phyloP scores from a whole-genome alignment of 768 basidiomycete genomes.

The Termitomyces heimii region DNA sequence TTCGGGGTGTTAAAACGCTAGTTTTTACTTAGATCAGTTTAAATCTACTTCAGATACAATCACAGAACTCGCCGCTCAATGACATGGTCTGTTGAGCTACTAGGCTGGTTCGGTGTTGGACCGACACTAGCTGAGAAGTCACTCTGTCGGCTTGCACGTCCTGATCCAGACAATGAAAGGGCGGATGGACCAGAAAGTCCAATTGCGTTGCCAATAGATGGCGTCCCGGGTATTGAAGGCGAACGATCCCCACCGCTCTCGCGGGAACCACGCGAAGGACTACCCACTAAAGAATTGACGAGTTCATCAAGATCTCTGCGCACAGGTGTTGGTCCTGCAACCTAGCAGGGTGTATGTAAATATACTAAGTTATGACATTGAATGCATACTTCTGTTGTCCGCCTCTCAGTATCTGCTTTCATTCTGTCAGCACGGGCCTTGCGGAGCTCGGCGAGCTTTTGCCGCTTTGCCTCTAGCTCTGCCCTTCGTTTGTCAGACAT shows the following conservation, averaged over 20 bases:
- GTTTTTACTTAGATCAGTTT: not conserved
- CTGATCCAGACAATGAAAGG: constrained; percentile 41
- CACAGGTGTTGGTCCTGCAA: constrained; percentile 31
- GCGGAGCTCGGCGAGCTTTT: constrained; percentile 80
- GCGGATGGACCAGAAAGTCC: constrained; percentile 29
- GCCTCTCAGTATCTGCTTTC: constrained; percentile 43
- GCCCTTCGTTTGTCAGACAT: constrained; percentile 66
- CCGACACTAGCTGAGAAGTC: constrained; percentile 49
- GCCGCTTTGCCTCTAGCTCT: constrained; percentile 88
- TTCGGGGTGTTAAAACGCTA: constrained; percentile 54
- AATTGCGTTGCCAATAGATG: constrained; percentile 36
- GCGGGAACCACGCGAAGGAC: constrained; percentile 33
- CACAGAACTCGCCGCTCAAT: constrained; percentile 52
- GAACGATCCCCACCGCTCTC: constrained; percentile 62
- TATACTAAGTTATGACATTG: not conserved
- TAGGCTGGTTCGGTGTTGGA: constrained; percentile 38
- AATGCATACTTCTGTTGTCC: constrained; percentile 30
- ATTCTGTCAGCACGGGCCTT: constrained; percentile 70
- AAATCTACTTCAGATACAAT: not conserved
- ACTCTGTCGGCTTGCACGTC: constrained; percentile 66
- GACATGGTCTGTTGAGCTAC: constrained; percentile 60
- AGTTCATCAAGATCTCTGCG: constrained; percentile 65
- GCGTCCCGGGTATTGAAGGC: constrained; percentile 71
- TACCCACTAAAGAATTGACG: constrained; percentile 55
- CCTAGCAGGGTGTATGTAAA: constrained; percentile 18